Base-by-base conservation (phyloP, 768 basidiomycete genomes). In the Cystofilobasidium macerans region DNA sequence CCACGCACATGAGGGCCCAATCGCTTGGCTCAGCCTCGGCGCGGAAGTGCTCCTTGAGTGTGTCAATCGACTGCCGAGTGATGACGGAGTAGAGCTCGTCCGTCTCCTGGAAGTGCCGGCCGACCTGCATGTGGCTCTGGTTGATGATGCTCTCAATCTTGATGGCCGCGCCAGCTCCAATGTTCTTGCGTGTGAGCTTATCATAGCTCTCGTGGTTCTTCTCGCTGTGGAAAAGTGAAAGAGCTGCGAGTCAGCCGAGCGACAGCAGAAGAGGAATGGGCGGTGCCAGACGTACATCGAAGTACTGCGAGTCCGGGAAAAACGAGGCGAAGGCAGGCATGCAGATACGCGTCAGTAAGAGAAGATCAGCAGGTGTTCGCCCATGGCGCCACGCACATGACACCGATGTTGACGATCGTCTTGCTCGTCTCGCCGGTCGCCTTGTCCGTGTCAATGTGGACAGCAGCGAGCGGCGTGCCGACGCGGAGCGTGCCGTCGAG, bases 121-220 rank as follows among this genome's bases (percentile, higher is more conserved):
- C 38, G 20, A 58, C 65, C 40, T 48, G 43, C 30, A 64, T 66
- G 45, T 69, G 65, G 28, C 57, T 60, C 72, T 88, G 87, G 76
- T 98, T 92, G 14, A 93, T 86, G 4, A 92, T 93, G 75, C 94
- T 88, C 76, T 98, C 95, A 68, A 98, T 97, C 82, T 98, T 99
- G 71, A 98, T 88, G 0, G 95, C 94, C 18, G 97, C 93, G 73
- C 95, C 67, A 13, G 67, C 67, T 58, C 67, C 67, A 33, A 62
- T 62, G 61, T 68, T 68, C 62, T 68, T 68, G 45, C 56, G 62
- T 40, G 62, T 58, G 26, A 68, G 62, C 61, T 62, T 68, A n/a
- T 62, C 40, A 45, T 26, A 79, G 2, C 84, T 76, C 75, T 94
- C 95, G 79, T 98, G 93, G 74, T 99, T 98, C 75, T 97, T 95